Conservation (phyloP, 129 eudicot genomes). For the Lactuca sativa region DNA sequence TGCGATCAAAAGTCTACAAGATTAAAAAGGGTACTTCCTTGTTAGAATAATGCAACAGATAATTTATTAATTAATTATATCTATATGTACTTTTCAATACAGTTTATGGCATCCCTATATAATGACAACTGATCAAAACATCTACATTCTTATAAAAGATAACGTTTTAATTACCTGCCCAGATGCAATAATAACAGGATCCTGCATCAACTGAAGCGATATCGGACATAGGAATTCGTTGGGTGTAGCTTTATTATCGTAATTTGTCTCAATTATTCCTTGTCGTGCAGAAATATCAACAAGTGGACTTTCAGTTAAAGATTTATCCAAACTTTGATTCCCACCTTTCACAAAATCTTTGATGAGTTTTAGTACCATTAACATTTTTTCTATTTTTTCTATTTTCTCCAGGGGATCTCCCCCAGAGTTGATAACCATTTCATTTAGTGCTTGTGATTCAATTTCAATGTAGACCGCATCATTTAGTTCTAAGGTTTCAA, state of each 20-base stretch:
- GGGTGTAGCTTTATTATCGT: constrained; percentile 45
- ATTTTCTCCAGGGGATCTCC: constrained; percentile 62
- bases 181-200: constrained; percentile 81
- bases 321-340: constrained; percentile 39
- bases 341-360: constrained; percentile 65
- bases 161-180: constrained; percentile 61
- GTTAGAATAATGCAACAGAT: not conserved
- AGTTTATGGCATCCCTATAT: no score
- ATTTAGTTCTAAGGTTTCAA: constrained; percentile 48
- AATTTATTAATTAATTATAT: no score
- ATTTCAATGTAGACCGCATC: constrained; percentile 51
- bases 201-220: constrained; percentile 71
- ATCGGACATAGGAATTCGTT: constrained; percentile 79
- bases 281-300: constrained; percentile 41
- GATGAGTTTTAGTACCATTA: constrained; percentile 48
- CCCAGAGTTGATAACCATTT: constrained; percentile 46
- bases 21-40: not conserved
- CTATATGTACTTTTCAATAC: no score
- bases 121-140: no score
- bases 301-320: constrained; percentile 31
- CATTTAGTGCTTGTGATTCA: constrained; percentile 68
- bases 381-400: constrained; percentile 83
- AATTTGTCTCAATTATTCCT: constrained; percentile 28
- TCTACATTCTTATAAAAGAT: no score
- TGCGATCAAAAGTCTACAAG: constrained; percentile 67